Conservation (phyloP, 2,329 filamentous ascomycete genomes). For the Nigrospora osmanthi region DNA sequence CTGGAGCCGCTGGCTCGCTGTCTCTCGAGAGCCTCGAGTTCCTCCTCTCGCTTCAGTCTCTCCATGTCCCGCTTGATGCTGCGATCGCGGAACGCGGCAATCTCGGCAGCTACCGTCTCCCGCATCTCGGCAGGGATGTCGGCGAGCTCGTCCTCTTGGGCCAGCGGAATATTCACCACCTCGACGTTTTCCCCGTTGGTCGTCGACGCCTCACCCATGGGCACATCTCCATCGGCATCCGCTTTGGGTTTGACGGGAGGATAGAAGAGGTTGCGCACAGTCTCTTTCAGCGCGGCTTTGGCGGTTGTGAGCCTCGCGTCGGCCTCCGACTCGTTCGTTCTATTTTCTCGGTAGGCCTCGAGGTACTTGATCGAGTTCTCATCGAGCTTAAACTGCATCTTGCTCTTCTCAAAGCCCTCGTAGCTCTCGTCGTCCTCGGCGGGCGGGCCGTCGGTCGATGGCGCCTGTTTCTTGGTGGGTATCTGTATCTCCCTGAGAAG, state of each 20-base stretch:
- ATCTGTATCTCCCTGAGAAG: conserved; percentile 76
- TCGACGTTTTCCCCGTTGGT: conserved; percentile 61
- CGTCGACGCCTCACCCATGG: conserved; percentile 56
- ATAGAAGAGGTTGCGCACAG: conserved; percentile 65
- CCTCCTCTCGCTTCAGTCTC: conserved; percentile 79
- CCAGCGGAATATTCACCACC: conserved; percentile 82
- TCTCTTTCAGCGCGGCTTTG: conserved; percentile 57
- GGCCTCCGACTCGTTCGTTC: conserved; percentile 53
- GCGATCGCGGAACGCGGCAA: conserved; percentile 86
- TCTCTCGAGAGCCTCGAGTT: conserved; percentile 81
- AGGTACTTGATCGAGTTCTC: conserved; percentile 76
- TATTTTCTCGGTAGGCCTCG: conserved; percentile 67
- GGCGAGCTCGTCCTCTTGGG: conserved; percentile 84
- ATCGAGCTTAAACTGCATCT: conserved; percentile 70
- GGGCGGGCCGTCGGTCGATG: conserved; percentile 30
- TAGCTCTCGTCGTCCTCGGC: conserved; percentile 35
- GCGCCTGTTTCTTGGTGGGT: conserved; percentile 66
- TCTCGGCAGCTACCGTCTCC: conserved; percentile 88
- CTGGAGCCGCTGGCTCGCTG: conserved; percentile 59
- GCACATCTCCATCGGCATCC: conserved; percentile 59
- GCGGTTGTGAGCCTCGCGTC: conserved; percentile 65
- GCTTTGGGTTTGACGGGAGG: conserved; percentile 43
- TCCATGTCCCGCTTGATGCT: conserved; percentile 86
- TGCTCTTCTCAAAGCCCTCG: conserved; percentile 58
- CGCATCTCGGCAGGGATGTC: conserved; percentile 96